These are phyloP conservation scores for Acanthochlamys bracteata DNA, from an alignment of 106 monocot species.

Conservation along the genomic window DNA sequence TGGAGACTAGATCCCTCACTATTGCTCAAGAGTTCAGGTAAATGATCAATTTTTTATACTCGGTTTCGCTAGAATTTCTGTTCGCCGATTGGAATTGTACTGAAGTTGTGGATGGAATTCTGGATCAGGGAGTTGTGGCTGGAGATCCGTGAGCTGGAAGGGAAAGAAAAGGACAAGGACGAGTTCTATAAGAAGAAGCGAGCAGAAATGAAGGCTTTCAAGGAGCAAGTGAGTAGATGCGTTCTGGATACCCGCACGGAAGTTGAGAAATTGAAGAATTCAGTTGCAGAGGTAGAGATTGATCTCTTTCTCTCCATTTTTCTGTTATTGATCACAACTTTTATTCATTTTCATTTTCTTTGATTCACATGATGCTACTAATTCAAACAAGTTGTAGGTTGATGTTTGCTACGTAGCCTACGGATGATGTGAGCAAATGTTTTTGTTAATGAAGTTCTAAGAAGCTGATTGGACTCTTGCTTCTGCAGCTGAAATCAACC, in stretches of 20 bases:
- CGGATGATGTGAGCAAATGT: neutral
- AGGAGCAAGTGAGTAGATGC: conserved; percentile 15
- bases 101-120: too few relatives aligned
- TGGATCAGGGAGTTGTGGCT: conserved; percentile 22
- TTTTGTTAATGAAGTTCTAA: neutral
- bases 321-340: neutral
- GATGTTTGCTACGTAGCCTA: too few relatives aligned
- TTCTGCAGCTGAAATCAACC: conserved; percentile 24
- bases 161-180: conserved; percentile 32
- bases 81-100: neutral
- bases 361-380: neutral
- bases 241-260: conserved; percentile 15
- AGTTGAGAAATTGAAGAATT: conserved; percentile 17
- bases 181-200: conserved; percentile 22
- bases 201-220: conserved; percentile 33
- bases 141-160: conserved; percentile 25
- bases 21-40: conserved; percentile 21
- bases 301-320: neutral
- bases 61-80: neutral
- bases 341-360: neutral
- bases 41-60: neutral
- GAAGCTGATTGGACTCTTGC: neutral
- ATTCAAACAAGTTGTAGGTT: neutral
- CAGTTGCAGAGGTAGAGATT: conserved; percentile 21
- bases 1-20: conserved; percentile 14